These are phyloP conservation scores for Leccinum incarnatum DNA, from an alignment of 768 basidiomycete genomes.

Conservation along the genomic window DNA sequence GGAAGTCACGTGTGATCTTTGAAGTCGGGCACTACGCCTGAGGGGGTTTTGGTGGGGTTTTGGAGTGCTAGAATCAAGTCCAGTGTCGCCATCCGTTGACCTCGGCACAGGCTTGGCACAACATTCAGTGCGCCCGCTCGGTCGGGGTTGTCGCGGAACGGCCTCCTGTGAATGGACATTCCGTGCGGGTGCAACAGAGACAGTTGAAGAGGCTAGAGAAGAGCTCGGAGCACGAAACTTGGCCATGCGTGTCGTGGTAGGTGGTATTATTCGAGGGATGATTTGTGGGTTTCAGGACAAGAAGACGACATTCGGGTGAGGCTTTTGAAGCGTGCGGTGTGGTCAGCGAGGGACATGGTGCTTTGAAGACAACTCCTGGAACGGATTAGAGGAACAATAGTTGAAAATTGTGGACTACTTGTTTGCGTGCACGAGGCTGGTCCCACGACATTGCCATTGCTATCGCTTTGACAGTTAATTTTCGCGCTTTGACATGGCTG, in stretches of 20 bases:
- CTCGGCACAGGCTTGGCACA: background rate
- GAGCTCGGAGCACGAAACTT: conserved; percentile 19
- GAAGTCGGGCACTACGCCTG: background rate
- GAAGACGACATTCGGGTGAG: background rate
- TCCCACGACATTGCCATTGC: conserved; percentile 17
- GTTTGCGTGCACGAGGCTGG: background rate
- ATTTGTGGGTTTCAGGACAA: background rate
- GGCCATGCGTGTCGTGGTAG: conserved; percentile 11
- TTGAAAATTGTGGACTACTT: background rate
- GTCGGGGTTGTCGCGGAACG: background rate
- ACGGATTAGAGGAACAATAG: conserved; percentile 23
- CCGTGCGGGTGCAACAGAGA: background rate
- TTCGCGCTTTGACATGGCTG: conserved; percentile 27
- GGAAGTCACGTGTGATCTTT: conserved; percentile 3
- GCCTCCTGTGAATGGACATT: conserved; percentile 6
- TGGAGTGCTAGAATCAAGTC: too few species aligned
- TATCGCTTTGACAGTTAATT: conserved; percentile 13
- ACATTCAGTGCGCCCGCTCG: background rate
- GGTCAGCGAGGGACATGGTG: background rate
- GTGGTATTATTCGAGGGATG: conserved; percentile 2
- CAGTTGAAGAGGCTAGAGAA: conserved; percentile 10
- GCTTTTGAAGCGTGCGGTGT: conserved; percentile 19
- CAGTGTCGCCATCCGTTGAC: too few species aligned
- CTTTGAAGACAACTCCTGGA: conserved; percentile 19
- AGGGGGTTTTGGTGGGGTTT: too few species aligned